Evolutionary conservation across 768 basidiomycete species (phyloP), one percentile per base, ranked within the genome.

Genomic region (Tephrocybe sp.): DNA sequence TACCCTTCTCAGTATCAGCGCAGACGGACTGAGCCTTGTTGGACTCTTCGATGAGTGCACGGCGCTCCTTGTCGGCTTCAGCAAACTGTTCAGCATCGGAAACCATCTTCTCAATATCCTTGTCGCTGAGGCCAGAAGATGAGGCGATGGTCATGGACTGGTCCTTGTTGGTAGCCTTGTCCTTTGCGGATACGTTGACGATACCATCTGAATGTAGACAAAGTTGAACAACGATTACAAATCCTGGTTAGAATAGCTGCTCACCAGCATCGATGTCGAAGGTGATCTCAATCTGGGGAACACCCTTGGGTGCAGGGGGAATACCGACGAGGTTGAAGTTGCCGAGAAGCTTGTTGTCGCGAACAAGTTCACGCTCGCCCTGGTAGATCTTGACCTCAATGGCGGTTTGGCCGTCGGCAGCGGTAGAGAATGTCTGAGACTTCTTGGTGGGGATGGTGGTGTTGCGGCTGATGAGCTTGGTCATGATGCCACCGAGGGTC

Each of bases 331-430:
- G 90, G 75, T 98, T 97, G 88, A 99, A 99, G 79, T 98, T 96
- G 56, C 97, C 97, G 51, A 99, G 88, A 6, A 98, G 74, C 74
- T 98, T 99, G 86, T 98, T 98, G 77, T 98, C 97, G 49, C 90
- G 81, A 51, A 98, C 95, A 60, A 98, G 85, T 68, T 98, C 97
- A 76, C 97, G 95, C 78, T 99, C 97, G 65, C 97, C 97, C 75
- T 99, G 97, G 81, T 84, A 99, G 61, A 99, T 94, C 85, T 98
- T 98, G 71, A 99, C 96, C 70, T 98, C 95, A 58, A 99, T 98
- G 32, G 96, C 95, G n/a, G 90, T 96, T 73, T 99, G 97, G 46
- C 97, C 96, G 56, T 99, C 97, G 33, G 96, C 96, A 34, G 97
- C 96, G 14, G 97, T 99, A 3, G 96, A 98, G 82, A 99, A 98